phyloP scores from a whole-genome alignment of 768 basidiomycete species.

The Tricholoma sp. region DNA sequence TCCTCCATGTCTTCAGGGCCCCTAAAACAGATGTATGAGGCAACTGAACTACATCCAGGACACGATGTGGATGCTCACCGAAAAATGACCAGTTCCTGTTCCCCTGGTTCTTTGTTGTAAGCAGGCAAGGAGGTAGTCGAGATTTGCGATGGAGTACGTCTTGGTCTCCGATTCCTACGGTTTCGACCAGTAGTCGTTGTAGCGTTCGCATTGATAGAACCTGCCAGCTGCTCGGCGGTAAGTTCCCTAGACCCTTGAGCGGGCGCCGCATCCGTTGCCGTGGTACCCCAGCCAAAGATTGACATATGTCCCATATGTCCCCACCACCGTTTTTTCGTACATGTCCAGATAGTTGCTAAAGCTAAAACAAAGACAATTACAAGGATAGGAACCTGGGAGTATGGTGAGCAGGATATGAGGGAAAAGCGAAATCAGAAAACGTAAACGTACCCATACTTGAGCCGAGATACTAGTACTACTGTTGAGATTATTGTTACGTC shows the following conservation, averaged over 20 bases:
- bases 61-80: constrained; percentile 26
- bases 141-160: constrained; percentile 75
- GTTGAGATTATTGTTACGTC: background rate
- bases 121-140: constrained; percentile 72
- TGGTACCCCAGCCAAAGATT: background rate
- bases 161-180: constrained; percentile 31
- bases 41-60: background rate
- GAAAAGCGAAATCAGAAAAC: background rate
- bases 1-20: constrained; percentile 52
- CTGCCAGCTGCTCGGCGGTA: constrained; percentile 56
- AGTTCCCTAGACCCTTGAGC: constrained; percentile 28
- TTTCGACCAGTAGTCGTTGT: constrained; percentile 23
- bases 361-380: constrained; percentile 5
- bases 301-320: background rate
- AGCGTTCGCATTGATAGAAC: constrained; percentile 30
- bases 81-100: constrained; percentile 71
- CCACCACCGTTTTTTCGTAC: background rate
- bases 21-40: constrained; percentile 22
- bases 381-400: constrained; percentile 12
- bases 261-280: background rate
- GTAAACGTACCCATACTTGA: constrained; percentile 14
- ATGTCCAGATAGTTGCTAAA: background rate
- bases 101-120: constrained; percentile 83
- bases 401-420: background rate
- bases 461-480: background rate